These are phyloP conservation scores for Fistulinella staudtii DNA, from an alignment of 1,284 basidiomycete genomes.

Conservation along the genomic window DNA sequence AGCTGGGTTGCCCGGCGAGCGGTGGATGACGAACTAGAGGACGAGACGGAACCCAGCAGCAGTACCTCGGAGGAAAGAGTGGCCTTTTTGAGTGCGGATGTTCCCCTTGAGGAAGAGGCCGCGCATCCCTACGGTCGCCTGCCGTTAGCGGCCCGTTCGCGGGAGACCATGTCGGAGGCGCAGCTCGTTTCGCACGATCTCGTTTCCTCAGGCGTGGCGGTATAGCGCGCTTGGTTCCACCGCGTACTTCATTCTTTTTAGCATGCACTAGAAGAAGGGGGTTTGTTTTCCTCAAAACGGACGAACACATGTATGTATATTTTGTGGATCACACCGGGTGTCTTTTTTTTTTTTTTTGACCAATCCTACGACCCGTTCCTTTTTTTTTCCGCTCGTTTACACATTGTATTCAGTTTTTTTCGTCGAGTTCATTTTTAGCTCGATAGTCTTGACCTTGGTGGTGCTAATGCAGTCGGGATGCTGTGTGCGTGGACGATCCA, in stretches of 20 bases:
- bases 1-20: slow-evolving; percentile 76
- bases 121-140: slow-evolving; percentile 19
- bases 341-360: neutral
- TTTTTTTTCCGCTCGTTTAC: neutral
- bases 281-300: no score
- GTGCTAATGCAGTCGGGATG: no score
- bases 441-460: no score
- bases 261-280: neutral
- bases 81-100: slow-evolving; percentile 36
- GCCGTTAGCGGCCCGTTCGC: slow-evolving; percentile 18
- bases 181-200: slow-evolving; percentile 18
- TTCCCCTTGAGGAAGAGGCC: slow-evolving; percentile 21
- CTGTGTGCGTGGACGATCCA: no score
- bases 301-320: neutral
- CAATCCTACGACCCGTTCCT: neutral
- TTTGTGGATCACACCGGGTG: neutral
- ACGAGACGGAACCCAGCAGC: slow-evolving; percentile 37
- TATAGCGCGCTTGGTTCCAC: slow-evolving; percentile 7
- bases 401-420: neutral
- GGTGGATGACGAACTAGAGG: slow-evolving; percentile 73
- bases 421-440: neutral
- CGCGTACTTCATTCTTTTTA: neutral
- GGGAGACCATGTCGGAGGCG: slow-evolving; percentile 28
- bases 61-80: slow-evolving; percentile 45
- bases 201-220: slow-evolving; percentile 13